A percentile compares a stretch with the other conserved stretches of the same genome.
Evolutionary conservation across 2,329 filamentous ascomycete species (phyloP).

Genomic region (Neofusicoccum cordaticola): DNA sequence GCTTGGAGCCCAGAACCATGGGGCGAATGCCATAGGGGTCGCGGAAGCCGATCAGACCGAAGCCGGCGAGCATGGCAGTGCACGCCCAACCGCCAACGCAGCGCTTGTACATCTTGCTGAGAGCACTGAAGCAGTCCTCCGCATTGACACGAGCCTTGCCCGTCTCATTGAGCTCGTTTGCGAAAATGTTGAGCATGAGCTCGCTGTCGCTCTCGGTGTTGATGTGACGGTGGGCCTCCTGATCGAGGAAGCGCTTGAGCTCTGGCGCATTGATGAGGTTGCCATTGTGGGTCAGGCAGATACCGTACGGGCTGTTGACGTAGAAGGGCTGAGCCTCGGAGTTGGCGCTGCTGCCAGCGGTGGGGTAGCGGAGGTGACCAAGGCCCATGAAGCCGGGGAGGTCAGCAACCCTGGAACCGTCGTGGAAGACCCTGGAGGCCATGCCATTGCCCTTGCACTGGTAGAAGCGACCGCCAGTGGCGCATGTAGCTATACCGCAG

Average conservation of each 20-base stretch:
- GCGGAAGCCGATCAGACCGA: constrained; percentile 75
- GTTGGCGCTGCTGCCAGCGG: constrained; percentile 77
- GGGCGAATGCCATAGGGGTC: constrained; percentile 81
- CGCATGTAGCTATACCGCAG: constrained; percentile 75
- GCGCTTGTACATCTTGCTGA: constrained; percentile 68
- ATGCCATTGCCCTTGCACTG: constrained; percentile 91
- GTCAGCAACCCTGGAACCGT: constrained; percentile 70
- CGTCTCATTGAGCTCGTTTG: constrained; percentile 74
- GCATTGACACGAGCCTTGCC: constrained; percentile 77
- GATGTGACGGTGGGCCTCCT: constrained; percentile 78
- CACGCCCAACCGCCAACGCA: constrained; percentile 77
- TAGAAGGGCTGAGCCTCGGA: constrained; percentile 92
- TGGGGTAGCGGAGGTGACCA: constrained; percentile 84
- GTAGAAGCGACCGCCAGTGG: constrained; percentile 73
- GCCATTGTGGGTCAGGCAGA: constrained; percentile 80
- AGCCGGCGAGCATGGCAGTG: constrained; percentile 78
- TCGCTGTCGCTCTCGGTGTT: constrained; percentile 90
- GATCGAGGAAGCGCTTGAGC: constrained; percentile 68
- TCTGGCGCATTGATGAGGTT: constrained; percentile 80
- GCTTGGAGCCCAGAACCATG: constrained; percentile 72
- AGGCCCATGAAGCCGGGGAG: constrained; percentile 85
- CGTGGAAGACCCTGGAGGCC: constrained; percentile 79
- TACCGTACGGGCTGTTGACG: constrained; percentile 80
- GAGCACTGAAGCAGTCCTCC: constrained; percentile 71
- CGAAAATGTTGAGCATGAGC: constrained; percentile 84